Percentiles rank a stretch among this genome's conserved stretches.
Evolutionary conservation across 495 filamentous ascomycete species (phyloP).

Genomic region (Neurospora africana): DNA sequence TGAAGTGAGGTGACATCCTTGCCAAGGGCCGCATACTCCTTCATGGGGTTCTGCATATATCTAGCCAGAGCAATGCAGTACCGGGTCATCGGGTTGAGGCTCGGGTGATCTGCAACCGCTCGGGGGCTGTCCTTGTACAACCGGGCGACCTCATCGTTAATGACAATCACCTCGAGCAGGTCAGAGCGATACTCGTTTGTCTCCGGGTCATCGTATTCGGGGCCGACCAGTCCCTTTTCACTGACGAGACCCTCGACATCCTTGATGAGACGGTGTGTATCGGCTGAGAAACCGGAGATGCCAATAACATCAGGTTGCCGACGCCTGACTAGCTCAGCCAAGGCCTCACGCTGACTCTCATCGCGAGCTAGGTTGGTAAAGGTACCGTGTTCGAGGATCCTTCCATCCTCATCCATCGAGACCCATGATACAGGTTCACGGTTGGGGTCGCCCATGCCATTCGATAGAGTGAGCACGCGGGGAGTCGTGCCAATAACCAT

Average conservation of each 20-base stretch:
- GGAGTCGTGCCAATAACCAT: slow-evolving; percentile 81
- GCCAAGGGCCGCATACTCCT: slow-evolving; percentile 87
- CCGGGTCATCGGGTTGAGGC: slow-evolving; percentile 58
- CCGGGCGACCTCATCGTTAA: slow-evolving; percentile 92
- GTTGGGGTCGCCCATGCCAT: slow-evolving; percentile 63
- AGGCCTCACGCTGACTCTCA: slow-evolving; percentile 49
- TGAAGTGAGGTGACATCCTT: slow-evolving; percentile 76
- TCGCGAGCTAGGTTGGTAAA: slow-evolving; percentile 70
- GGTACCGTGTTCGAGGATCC: slow-evolving; percentile 78
- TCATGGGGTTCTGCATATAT: slow-evolving; percentile 88
- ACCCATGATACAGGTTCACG: slow-evolving; percentile 80
- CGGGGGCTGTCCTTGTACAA: slow-evolving; percentile 85
- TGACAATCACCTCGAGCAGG: slow-evolving; percentile 72
- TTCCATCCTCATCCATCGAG: slow-evolving; percentile 86
- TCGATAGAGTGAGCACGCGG: slow-evolving; percentile 75
- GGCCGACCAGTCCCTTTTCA: slow-evolving; percentile 59
- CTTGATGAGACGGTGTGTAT: slow-evolving; percentile 74
- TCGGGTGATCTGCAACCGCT: slow-evolving; percentile 71
- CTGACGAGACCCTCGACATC: slow-evolving; percentile 65
- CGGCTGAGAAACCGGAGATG: slow-evolving; percentile 80
- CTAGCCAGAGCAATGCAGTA: slow-evolving; percentile 84
- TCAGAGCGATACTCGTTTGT: slow-evolving; percentile 57
- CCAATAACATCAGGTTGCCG: slow-evolving; percentile 83
- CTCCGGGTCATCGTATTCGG: slow-evolving; percentile 56
- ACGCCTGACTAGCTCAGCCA: slow-evolving; percentile 63